Percentiles rank a stretch among this genome's conserved stretches.
Evolutionary conservation across 225 moss, liverwort and hornwort species (phyloP).

Genomic region (Ulota crispa): DNA sequence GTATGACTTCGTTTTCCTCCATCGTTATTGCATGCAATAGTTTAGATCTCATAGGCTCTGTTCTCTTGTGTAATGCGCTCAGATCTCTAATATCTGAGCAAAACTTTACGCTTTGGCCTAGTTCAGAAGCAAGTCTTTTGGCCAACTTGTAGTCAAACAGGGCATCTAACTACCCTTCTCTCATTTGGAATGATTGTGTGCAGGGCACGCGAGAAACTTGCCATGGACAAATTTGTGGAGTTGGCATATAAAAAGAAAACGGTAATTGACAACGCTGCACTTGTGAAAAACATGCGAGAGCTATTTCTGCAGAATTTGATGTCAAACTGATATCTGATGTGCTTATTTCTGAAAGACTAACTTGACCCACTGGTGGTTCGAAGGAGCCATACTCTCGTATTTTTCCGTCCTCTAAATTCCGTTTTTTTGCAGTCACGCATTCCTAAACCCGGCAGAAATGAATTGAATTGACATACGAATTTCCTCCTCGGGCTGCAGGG

Average conservation of each 20-base stretch:
- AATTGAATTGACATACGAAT: background rate
- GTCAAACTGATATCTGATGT: slow-evolving; percentile 6
- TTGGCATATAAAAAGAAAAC: slow-evolving; percentile 60
- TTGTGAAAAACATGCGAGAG: slow-evolving; percentile 10
- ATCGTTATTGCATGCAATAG: background rate
- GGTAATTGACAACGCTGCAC: slow-evolving; percentile 18
- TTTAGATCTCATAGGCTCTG: background rate
- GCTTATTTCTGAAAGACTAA: background rate
- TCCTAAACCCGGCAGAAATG: background rate
- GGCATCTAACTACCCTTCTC: background rate
- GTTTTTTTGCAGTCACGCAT: background rate
- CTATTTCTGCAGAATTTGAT: background rate
- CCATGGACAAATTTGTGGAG: slow-evolving; percentile 72
- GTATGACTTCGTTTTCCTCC: slow-evolving; percentile 30
- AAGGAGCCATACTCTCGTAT: background rate
- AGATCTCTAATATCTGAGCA: slow-evolving; percentile 4
- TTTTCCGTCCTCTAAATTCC: background rate
- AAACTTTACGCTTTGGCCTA: background rate
- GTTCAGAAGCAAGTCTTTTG: background rate
- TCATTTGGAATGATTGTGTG: slow-evolving; percentile 2
- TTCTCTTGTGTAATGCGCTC: background rate
- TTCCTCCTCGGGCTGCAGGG: slow-evolving; percentile 27
- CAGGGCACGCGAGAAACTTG: slow-evolving; percentile 76
- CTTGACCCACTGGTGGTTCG: background rate
- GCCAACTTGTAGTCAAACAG: background rate